Percentiles rank a stretch among this genome's conserved stretches.
These are phyloP conservation scores for Geranomyces variabilis DNA, from an alignment of 192 early-diverging fungal genomes.

Conservation along the genomic window DNA sequence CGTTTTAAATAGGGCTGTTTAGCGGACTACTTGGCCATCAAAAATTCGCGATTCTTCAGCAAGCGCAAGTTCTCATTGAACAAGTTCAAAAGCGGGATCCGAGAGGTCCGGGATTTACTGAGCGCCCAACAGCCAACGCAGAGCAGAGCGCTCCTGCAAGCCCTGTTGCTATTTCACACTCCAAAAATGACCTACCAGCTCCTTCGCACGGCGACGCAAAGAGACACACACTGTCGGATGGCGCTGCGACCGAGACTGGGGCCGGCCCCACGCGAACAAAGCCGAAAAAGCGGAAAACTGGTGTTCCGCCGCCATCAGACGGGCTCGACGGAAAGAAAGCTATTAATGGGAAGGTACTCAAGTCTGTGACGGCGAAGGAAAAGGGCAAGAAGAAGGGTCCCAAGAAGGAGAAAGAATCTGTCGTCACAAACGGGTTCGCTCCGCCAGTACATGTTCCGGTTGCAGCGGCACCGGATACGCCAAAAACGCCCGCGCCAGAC, in stretches of 20 bases:
- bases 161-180: not conserved
- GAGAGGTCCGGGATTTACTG: not conserved
- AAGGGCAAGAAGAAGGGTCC: not conserved
- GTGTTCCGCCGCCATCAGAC: not conserved
- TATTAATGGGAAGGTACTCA: not conserved
- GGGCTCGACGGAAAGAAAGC: not conserved
- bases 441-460: not conserved
- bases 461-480: not conserved
- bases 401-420: constrained; percentile 6
- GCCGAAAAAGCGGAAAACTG: constrained; percentile 2
- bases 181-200: not conserved
- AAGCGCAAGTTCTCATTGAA: constrained; percentile 20
- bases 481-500: not conserved
- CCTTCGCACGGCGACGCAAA: constrained; percentile 9
- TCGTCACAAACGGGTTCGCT: not conserved
- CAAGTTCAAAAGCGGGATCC: constrained; percentile 24
- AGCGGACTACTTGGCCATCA: constrained; percentile 16
- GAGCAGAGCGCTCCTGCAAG: not conserved
- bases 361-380: not conserved
- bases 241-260: not conserved
- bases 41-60: constrained; percentile 10
- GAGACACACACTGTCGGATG: not conserved
- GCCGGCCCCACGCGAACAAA: not conserved
- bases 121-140: not conserved
- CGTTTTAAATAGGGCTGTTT: constrained; percentile 9